Evolutionary conservation across 108 stramenopile species (phyloP).

Genomic region (Nannochloropsis salina): DNA sequence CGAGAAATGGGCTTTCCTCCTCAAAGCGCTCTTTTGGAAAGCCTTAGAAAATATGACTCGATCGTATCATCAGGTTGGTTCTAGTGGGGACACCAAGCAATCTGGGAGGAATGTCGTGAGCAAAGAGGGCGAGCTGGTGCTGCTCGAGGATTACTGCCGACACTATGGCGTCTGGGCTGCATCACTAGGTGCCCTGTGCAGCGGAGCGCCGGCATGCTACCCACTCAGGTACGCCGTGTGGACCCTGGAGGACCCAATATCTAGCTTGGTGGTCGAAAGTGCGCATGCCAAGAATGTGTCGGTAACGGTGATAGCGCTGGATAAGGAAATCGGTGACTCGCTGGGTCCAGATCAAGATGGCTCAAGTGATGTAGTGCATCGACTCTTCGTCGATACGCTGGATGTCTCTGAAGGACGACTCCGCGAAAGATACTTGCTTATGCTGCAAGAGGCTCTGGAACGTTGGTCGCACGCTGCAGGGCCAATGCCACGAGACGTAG

Average conservation of each 20-base stretch:
- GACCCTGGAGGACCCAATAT: not conserved
- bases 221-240: not conserved
- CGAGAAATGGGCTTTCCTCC: not conserved
- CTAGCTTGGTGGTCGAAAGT: not conserved
- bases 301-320: not conserved
- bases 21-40: not conserved
- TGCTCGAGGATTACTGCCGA: conserved; percentile 1
- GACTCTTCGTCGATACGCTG: not conserved
- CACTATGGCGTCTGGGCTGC: not conserved
- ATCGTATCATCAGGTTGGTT: not conserved
- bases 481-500: conserved; percentile 13
- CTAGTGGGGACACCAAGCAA: not conserved
- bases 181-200: not conserved
- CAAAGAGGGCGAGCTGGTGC: not conserved
- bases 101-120: not conserved
- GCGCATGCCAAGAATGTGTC: not conserved
- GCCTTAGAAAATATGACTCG: not conserved
- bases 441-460: not conserved
- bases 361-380: not conserved
- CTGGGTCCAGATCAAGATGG: not conserved
- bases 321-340: not conserved
- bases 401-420: not conserved
- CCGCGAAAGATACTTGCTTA: not conserved
- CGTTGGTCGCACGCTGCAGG: not conserved
- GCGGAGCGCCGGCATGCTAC: not conserved